These are phyloP conservation scores for Alternaria sp. DNA, from an alignment of 2,329 filamentous ascomycete species.

Conservation along the genomic window DNA sequence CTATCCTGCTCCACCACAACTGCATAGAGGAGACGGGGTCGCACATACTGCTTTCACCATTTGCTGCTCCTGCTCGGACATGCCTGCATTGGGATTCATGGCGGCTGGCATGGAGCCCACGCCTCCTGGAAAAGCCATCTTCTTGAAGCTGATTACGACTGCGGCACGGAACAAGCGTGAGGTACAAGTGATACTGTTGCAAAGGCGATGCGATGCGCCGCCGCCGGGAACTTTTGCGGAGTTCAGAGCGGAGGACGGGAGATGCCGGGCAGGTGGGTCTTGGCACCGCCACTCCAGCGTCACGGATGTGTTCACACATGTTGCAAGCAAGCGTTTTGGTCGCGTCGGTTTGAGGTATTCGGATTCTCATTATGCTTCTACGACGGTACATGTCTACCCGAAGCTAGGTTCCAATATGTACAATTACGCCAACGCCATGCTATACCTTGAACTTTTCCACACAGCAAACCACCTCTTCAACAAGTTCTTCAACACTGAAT, in stretches of 20 bases:
- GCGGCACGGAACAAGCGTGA: neutral
- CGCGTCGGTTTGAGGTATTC: neutral
- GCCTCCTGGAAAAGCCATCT: constrained; percentile 43
- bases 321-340: neutral
- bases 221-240: constrained; percentile 42
- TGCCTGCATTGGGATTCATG: constrained; percentile 46
- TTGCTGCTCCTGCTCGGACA: constrained; percentile 54
- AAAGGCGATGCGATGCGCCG: constrained; percentile 17
- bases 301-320: neutral
- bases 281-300: constrained; percentile 14
- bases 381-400: constrained; percentile 7
- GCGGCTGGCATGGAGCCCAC: constrained; percentile 30
- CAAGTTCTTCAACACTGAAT: constrained; percentile 24
- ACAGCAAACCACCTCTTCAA: constrained; percentile 30
- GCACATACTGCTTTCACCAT: constrained; percentile 55
- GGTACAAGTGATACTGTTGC: constrained; percentile 4
- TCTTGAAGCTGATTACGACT: neutral
- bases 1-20: neutral
- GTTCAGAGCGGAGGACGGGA: constrained; percentile 42
- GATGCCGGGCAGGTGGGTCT: constrained; percentile 26
- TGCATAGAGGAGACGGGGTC: neutral
- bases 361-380: constrained; percentile 16
- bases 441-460: constrained; percentile 7
- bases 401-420: constrained; percentile 18
- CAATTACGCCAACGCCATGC: constrained; percentile 23